A percentile compares a stretch with the other conserved stretches of the same genome.
These are phyloP conservation scores for Setaria italica DNA, from an alignment of 202 grass and related monocot species.

Conservation along the genomic window DNA sequence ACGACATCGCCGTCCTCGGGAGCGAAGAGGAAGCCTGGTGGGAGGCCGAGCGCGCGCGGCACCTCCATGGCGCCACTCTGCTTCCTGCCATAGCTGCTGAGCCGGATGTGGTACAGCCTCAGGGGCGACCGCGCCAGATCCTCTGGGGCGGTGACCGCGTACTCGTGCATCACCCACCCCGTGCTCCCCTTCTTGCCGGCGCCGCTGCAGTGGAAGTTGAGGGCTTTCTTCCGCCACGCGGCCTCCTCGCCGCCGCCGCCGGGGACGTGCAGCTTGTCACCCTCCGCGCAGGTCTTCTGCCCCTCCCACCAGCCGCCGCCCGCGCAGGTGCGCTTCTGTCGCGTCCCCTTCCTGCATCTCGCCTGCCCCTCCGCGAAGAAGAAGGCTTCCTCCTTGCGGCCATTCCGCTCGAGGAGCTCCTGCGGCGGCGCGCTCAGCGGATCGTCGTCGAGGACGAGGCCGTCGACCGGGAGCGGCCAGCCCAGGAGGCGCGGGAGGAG, in stretches of 20 bases:
- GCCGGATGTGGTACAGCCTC: no score
- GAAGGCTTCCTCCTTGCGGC: background rate
- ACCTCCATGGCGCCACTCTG: no score
- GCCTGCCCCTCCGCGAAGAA: slow-evolving; percentile 18
- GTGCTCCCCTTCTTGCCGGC: no score
- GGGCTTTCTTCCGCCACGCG: no score
- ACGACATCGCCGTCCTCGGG: no score
- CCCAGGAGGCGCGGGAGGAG: slow-evolving; percentile 7
- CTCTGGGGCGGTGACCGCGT: no score
- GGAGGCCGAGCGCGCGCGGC: no score
- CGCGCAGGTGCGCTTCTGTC: background rate
- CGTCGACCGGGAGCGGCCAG: background rate
- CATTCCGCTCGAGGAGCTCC: background rate
- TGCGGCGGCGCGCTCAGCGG: slow-evolving; percentile 16
- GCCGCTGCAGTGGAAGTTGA: no score
- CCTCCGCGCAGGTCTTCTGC: background rate
- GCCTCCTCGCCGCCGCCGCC: background rate
- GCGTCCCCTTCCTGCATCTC: background rate
- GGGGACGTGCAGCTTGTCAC: background rate
- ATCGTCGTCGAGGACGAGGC: slow-evolving; percentile 24
- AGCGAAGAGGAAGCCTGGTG: no score
- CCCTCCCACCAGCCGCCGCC: slow-evolving; percentile 4
- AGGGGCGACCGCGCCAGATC: no score
- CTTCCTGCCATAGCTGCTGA: no score
- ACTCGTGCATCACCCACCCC: no score